Base-by-base conservation (phyloP, 129 eudicot genomes). In the Logfia minima region DNA sequence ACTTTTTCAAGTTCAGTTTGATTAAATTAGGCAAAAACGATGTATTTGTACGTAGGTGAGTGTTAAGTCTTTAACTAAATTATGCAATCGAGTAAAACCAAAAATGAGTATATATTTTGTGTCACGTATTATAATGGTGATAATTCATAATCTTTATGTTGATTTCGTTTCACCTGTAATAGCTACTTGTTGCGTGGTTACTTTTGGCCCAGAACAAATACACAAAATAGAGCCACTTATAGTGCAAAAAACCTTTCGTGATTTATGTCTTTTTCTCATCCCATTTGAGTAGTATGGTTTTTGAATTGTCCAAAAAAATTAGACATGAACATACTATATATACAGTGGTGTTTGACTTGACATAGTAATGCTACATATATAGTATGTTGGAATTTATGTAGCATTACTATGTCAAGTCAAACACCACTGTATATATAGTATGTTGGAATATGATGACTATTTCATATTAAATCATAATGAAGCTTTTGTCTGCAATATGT, bases 71-170 rank as follows among this genome's bases (percentile, higher is more conserved):
- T 71, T 8, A 18, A 53, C 17, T 71, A 37, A 17, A 51, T 26
- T 18, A 71, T 53, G 76, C 8, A 18, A 71, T 13, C 14, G 26
- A 51, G 21, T 53, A 53, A 16, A 53, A 53, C 60, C 60, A 71
- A 70, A 26, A 70, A 45, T 41, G 45, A 19, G 34, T 21, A 41
- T 41, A 69, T 17, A 43, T 8, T 43, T 26, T 68, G 24, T 32
- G 71, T 66, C 71, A n/a, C 71, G 7, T 66, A n/a, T 68, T 53
- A 45, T 29, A 53, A 52, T 17, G 62, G 51, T 72, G 34, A 53
- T 31, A 53, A 53, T 21, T 72, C 61, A 21, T 17, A 53, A 9
- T 53, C 65, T 72, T 43, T 28, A 9, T 52, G 16, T 51, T 52
- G 22, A 51, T 70, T 41, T 70, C 75, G 4, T 31, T 4, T 31